phyloP scores from a whole-genome alignment of 306 rosid genomes.

The Sophora flavescens region DNA sequence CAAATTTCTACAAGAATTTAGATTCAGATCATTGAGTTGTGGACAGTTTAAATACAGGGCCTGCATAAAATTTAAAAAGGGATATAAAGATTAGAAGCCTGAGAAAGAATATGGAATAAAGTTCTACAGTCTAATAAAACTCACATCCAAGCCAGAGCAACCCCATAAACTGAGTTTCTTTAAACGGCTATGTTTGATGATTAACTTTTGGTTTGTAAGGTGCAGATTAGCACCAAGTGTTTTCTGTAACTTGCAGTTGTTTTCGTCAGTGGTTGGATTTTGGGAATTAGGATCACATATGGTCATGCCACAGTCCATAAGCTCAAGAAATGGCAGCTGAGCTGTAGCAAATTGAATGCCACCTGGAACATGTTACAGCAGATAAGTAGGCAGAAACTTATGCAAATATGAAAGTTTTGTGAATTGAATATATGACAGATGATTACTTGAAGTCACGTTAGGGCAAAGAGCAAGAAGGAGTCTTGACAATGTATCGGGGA shows the following conservation, averaged over 20 bases:
- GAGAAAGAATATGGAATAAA: constrained; percentile 22
- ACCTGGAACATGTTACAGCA: constrained; percentile 61
- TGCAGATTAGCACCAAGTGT: constrained; percentile 57
- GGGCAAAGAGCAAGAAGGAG: constrained; percentile 98
- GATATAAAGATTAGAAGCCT: constrained; percentile 44
- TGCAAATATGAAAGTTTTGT: constrained; percentile 21
- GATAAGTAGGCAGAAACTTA: constrained; percentile 36
- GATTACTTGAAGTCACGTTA: constrained; percentile 91
- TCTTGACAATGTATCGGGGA: constrained; percentile 79
- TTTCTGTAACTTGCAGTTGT: constrained; percentile 47
- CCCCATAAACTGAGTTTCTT: constrained; percentile 98
- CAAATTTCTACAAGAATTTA: constrained; percentile 87
- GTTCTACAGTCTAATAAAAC: constrained; percentile 39
- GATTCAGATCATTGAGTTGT: constrained; percentile 81
- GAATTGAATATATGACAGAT: constrained; percentile 22
- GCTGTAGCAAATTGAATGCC: constrained; percentile 96
- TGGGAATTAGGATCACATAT: constrained; percentile 74
- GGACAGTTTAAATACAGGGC: constrained; percentile 90
- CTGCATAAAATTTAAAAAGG: constrained; percentile 59
- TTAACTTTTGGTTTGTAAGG: constrained; percentile 78
- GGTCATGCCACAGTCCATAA: constrained; percentile 98
- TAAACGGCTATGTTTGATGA: constrained; percentile 80
- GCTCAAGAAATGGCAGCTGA: constrained; percentile 90
- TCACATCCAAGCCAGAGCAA: constrained; percentile 92
- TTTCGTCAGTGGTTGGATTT: constrained; percentile 50